Base-by-base conservation (phyloP, 768 basidiomycete species). In the Boletellus emodensis region DNA sequence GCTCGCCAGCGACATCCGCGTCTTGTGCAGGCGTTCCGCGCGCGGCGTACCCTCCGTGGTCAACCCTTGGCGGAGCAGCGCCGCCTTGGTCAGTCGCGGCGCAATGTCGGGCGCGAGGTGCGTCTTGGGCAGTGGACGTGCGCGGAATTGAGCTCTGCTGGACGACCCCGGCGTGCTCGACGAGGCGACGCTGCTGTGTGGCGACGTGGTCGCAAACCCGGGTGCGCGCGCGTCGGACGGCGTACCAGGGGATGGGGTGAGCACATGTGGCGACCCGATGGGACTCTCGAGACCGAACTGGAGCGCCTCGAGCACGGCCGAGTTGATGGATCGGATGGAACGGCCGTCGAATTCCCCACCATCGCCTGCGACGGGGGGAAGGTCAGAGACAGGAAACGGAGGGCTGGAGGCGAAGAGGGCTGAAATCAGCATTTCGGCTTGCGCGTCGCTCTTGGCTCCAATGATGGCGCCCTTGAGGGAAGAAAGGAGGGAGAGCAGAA, bases 391-490 rank as follows among this genome's bases (percentile, higher is more conserved):
- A 3, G 83, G 84, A 71, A 90, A 90, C 1, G 87, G 87, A 4
- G 90, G 90, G 1, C 89, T 90, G 9, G 87, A 90, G 4, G 76
- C 85, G 60, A 93, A 93, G 51, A 93, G 77, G 37, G 86, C 76
- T 5, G 78, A 73, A 47, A 93, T 91, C 59, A 91, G 85, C 4
- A 85, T 73, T 67, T 92, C 90, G 11, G 90, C 90, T n/a, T 74
- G 79, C 28, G 81, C 73, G 1, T 62, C 65, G 65, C 85, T 84
- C 4, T 81, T 72, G 12, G 88, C 84, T 38, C 85, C 88, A 75
- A 91, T 86, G 46, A 93, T 61, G 0, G 75, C 86, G 63, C 83
- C 72, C 44, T 55, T 44, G 36, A 69, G 53, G 22, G 66, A 63
- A 48, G 87, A 86, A 78, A 91, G 87, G 59, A 92, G 80, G 1